Conservation (phyloP, 805 yeast species). For the Deakozyma indianensis region DNA sequence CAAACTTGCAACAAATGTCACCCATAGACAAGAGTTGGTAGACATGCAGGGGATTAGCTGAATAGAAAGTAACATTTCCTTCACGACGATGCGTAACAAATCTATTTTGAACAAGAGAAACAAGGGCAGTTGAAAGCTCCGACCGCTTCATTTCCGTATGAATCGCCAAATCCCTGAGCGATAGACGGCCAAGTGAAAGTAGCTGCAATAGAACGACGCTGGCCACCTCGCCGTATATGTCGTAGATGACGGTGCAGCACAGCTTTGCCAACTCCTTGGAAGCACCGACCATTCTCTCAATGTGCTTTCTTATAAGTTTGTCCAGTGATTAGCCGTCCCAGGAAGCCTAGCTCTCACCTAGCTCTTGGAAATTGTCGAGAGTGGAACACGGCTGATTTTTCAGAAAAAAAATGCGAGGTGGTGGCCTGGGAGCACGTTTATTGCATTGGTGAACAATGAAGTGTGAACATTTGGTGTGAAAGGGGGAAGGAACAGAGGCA, state of each 20-base stretch:
- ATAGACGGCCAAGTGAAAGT: conserved; percentile 53
- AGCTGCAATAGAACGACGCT: conserved; percentile 18
- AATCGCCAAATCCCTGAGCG: conserved; percentile 37
- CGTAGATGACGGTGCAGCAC: not conserved
- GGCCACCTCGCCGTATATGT: not conserved
- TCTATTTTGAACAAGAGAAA: conserved; percentile 63
- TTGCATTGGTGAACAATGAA: too few relatives aligned
- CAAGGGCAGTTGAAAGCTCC: conserved; percentile 50
- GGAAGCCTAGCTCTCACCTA: too few relatives aligned
- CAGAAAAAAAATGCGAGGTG: too few relatives aligned
- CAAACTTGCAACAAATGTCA: conserved; percentile 13
- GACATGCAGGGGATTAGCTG: conserved; percentile 49
- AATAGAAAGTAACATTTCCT: conserved; percentile 30
- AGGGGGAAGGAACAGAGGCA: too few relatives aligned
- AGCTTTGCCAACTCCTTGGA: not conserved
- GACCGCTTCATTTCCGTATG: conserved; percentile 33
- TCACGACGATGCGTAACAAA: conserved; percentile 59
- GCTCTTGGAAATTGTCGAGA: too few relatives aligned
- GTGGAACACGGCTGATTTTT: too few relatives aligned
- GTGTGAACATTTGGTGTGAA: too few relatives aligned
- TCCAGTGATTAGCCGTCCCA: too few relatives aligned
- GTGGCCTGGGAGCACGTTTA: too few relatives aligned
- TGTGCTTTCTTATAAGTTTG: too few relatives aligned
- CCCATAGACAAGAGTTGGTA: conserved; percentile 36
- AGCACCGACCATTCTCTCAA: not conserved